A percentile compares a stretch with the other conserved stretches of the same genome.
These are phyloP conservation scores for Sanghuangporus weigelae DNA, from an alignment of 1,284 basidiomycete species.

Conservation along the genomic window DNA sequence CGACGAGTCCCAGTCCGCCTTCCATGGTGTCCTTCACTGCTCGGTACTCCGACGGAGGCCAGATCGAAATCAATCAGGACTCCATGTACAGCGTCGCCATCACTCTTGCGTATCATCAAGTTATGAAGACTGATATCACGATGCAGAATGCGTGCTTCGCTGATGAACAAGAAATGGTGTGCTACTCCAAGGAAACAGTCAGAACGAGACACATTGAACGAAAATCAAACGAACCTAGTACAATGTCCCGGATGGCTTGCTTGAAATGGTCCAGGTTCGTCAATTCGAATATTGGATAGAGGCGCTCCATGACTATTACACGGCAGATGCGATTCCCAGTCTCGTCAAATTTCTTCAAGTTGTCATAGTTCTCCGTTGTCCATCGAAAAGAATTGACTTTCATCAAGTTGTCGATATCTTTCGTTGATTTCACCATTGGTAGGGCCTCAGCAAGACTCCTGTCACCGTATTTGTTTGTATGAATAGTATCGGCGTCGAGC, in stretches of 20 bases:
- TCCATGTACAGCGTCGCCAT: background rate
- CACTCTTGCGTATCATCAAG: background rate
- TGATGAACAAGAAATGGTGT: constrained; percentile 1
- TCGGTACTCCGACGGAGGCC: background rate
- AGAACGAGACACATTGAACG: background rate
- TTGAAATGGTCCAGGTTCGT: background rate
- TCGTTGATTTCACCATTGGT: background rate
- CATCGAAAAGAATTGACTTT: background rate
- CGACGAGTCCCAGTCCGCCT: constrained; percentile 3
- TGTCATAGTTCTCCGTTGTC: background rate
- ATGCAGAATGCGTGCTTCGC: background rate
- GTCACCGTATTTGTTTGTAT: background rate
- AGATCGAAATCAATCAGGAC: constrained; percentile 13
- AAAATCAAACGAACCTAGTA: background rate
- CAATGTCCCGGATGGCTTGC: background rate
- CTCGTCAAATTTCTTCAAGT: background rate
- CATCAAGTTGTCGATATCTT: background rate
- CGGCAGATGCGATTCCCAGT: background rate
- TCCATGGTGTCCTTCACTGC: background rate
- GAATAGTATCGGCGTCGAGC: background rate
- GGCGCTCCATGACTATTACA: background rate
- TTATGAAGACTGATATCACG: constrained; percentile 11
- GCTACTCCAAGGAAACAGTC: background rate
- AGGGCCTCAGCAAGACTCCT: background rate
- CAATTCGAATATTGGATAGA: background rate